Conservation (phyloP, 228 moss, liverwort and hornwort genomes). For the Sphagnum magellanicum region DNA sequence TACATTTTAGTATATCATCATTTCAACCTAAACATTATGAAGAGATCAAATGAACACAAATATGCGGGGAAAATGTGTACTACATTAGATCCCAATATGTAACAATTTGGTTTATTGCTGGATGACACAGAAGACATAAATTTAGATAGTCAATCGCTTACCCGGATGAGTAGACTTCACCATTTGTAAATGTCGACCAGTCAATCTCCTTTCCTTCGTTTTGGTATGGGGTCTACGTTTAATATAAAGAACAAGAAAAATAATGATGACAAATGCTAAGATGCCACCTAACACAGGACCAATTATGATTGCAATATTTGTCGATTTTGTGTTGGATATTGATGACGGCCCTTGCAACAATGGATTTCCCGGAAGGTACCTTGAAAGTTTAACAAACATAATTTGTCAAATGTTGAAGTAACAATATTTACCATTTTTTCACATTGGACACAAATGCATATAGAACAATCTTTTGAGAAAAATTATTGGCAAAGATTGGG, state of each 20-base stretch:
- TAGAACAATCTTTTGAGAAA: too few relatives aligned
- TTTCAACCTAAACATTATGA: too few relatives aligned
- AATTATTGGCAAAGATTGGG: too few relatives aligned
- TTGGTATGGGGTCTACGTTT: not conserved
- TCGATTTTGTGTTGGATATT: not conserved
- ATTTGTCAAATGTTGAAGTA: too few relatives aligned
- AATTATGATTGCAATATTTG: not conserved
- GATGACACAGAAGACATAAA: not conserved
- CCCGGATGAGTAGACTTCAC: not conserved
- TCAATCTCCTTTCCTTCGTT: too few relatives aligned
- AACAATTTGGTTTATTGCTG: not conserved
- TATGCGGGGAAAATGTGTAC: too few relatives aligned
- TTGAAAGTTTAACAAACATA: too few relatives aligned
- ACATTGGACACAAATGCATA: not conserved
- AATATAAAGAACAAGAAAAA: not conserved
- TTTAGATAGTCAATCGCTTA: not conserved
- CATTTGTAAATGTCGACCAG: too few relatives aligned
- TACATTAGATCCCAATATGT: not conserved
- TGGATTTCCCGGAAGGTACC: too few relatives aligned
- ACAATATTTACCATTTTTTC: not conserved
- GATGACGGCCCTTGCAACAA: too few relatives aligned
- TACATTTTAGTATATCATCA: too few relatives aligned
- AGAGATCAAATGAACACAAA: too few relatives aligned
- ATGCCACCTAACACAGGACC: constrained; percentile 13
- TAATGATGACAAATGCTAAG: constrained; percentile 7